These are phyloP conservation scores for Candida tropicalis DNA, from an alignment of 1,139 yeast species.

Conservation along the genomic window DNA sequence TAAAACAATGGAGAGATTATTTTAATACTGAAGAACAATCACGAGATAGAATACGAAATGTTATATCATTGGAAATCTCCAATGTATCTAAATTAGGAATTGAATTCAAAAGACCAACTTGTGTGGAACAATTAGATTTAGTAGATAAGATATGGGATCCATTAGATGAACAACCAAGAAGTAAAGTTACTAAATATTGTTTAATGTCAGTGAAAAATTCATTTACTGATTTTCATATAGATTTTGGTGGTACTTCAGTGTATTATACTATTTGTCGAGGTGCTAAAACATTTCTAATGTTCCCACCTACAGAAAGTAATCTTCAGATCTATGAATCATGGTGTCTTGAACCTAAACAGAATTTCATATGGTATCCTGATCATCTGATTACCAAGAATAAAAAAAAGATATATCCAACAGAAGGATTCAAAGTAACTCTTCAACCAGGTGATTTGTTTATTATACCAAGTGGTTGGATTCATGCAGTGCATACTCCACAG, in stretches of 20 bases:
- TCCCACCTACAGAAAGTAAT: slow-evolving; percentile 72
- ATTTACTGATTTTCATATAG: slow-evolving; percentile 88
- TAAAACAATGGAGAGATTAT: slow-evolving; percentile 77
- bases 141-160: slow-evolving; percentile 66
- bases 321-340: slow-evolving; percentile 65
- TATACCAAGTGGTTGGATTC: slow-evolving; percentile 94
- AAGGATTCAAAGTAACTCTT: slow-evolving; percentile 68
- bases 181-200: slow-evolving; percentile 82
- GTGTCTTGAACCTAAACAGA: slow-evolving; percentile 70
- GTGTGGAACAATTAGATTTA: slow-evolving; percentile 70
- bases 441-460: slow-evolving; percentile 73
- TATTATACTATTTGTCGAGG: slow-evolving; percentile 83
- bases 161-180: slow-evolving; percentile 38
- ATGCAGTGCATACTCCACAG: slow-evolving; percentile 80
- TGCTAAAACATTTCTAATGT: slow-evolving; percentile 69
- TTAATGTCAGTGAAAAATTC: slow-evolving; percentile 83
- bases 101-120: slow-evolving; percentile 58
- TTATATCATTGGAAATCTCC: slow-evolving; percentile 79
- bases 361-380: slow-evolving; percentile 68
- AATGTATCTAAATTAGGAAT: slow-evolving; percentile 53
- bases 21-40: slow-evolving; percentile 47
- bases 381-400: slow-evolving; percentile 32
- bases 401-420: slow-evolving; percentile 26
- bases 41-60: slow-evolving; percentile 75
- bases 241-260: slow-evolving; percentile 91